These are phyloP conservation scores for Nephelium lappaceum DNA, from an alignment of 345 rosid genomes.

Conservation along the genomic window DNA sequence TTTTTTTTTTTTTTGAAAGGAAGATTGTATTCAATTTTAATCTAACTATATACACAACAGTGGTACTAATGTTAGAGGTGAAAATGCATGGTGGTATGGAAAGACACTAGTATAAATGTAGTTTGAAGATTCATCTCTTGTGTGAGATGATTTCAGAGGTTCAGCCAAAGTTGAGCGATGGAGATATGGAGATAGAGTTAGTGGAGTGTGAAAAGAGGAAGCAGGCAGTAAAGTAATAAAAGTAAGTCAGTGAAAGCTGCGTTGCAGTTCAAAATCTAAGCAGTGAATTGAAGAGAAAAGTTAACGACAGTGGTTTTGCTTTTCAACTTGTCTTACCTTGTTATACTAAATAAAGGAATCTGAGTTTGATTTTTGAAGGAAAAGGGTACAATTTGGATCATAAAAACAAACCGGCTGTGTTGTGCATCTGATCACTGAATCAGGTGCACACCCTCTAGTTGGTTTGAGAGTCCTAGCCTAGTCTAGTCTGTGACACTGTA, in stretches of 20 bases:
- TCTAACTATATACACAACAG: not conserved
- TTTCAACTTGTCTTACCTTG: conserved; percentile 4
- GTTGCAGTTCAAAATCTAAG: not conserved
- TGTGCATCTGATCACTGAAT: not conserved
- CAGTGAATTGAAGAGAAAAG: not conserved
- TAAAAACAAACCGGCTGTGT: not conserved
- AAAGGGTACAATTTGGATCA: conserved; percentile 10
- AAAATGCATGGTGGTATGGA: not conserved
- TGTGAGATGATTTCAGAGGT: not conserved
- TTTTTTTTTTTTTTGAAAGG: too few relatives aligned
- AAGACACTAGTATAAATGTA: too few relatives aligned
- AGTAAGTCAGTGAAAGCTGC: not conserved
- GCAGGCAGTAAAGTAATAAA: not conserved
- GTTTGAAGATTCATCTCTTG: too few relatives aligned
- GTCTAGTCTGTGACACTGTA: not conserved
- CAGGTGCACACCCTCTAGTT: not conserved
- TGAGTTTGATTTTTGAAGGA: not conserved
- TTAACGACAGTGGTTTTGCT: not conserved
- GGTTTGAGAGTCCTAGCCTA: not conserved
- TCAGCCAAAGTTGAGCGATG: not conserved
- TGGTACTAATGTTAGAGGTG: not conserved
- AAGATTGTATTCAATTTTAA: too few relatives aligned
- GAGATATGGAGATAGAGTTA: not conserved
- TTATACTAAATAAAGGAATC: conserved; percentile 5
- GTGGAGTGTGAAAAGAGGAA: conserved; percentile 2